Base-by-base conservation (phyloP, 441 rosid genomes). In the Gossypium gossypioides region DNA sequence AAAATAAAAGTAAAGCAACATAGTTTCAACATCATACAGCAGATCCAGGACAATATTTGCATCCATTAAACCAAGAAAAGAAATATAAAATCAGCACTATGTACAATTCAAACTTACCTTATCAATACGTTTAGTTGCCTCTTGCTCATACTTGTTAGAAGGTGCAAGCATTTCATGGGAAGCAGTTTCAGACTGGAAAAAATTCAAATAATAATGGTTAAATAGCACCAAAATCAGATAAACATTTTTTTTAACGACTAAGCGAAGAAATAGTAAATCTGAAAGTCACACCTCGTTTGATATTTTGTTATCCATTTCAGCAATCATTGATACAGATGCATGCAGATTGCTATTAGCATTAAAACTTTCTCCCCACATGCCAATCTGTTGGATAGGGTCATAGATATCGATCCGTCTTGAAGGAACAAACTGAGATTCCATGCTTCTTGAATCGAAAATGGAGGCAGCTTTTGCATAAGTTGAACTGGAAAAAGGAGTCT, bases 311-410 rank as follows among this genome's bases (percentile, higher is more conserved):
- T 89, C 88, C 40, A 83, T 69, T 4, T 88, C 83, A 62, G 84
- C 69, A 25, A 91, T 75, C 68, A 92, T 74, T 46, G 93, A 79
- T 69, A 78, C 76, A 60, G 88, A 77, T 13, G 84, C 60, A 79
- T 74, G 80, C 46, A 81, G 83, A 86, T 79, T 84, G 70, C 82
- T 91, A 76, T 81, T 80, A 71, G 76, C 77, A 79, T 78, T 89
- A 68, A 85, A 92, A 62, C 63, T 85, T 74, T 89, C 96, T 73
- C 81, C 96, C 99, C 99, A 92, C 86, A 87, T 86, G 74, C 89
- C 83, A 50, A 89, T 79, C 76, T 86, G 97, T 79, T 86, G 90
- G 62, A 88, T 80, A 61, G 87, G 86, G 61, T 91, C 96, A 80
- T 95, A 91, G 16, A 92, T 80, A 16, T 82, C 90, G 86, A 91